Evolutionary conservation across 106 monocot genomes (phyloP).

Genomic region (Dendrobium officinale): DNA sequence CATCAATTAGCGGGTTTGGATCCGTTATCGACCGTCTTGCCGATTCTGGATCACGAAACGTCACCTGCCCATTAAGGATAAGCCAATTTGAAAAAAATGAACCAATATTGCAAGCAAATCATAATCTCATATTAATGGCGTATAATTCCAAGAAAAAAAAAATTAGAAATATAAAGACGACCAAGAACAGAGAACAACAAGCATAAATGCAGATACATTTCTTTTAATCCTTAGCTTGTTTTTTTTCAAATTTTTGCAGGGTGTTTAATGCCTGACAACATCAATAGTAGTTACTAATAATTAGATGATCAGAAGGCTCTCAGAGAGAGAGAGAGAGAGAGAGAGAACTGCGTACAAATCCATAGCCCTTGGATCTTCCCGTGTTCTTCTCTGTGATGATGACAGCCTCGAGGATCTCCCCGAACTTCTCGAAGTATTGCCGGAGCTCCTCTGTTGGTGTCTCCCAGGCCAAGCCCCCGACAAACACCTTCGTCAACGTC

Average conservation of each 20-base stretch:
- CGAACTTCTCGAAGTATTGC: constrained; percentile 70
- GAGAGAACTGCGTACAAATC: constrained; percentile 52
- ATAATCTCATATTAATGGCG: too few species aligned
- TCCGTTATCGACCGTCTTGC: constrained; percentile 59
- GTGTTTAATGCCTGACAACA: too few species aligned
- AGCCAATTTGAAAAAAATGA: not conserved
- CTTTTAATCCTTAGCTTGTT: too few species aligned
- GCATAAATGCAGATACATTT: too few species aligned
- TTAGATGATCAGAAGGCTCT: too few species aligned
- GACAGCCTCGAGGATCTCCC: constrained; percentile 87
- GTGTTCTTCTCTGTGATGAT: constrained; percentile 81
- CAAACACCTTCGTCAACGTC: constrained; percentile 85
- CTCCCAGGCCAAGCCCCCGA: constrained; percentile 93
- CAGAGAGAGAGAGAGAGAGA: not conserved
- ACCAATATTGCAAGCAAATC: not conserved
- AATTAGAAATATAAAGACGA: too few species aligned
- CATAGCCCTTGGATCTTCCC: constrained; percentile 83
- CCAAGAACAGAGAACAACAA: too few species aligned
- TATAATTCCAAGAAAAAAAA: too few species aligned
- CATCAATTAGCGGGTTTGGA: constrained; percentile 79
- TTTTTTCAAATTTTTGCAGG: too few species aligned
- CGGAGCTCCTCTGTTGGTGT: constrained; percentile 67
- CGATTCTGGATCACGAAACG: constrained; percentile 76
- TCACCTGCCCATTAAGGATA: constrained; percentile 40
- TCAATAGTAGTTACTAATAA: too few species aligned